phyloP scores from a whole-genome alignment of 768 basidiomycete genomes.

The Nevesoporus exiguus region DNA sequence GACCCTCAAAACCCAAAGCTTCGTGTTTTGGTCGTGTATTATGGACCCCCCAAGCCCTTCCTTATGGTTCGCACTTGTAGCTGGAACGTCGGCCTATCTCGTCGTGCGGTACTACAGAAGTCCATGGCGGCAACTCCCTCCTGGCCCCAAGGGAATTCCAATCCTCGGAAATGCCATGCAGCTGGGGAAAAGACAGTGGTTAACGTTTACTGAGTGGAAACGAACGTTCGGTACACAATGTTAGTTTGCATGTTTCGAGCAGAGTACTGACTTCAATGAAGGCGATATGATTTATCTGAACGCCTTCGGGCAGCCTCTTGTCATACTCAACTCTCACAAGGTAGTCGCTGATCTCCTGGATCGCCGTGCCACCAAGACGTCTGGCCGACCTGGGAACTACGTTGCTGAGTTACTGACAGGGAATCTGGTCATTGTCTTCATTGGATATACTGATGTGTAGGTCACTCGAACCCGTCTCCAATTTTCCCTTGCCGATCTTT shows the following conservation, averaged over 20 bases:
- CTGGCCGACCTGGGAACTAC: background rate
- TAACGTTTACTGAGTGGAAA: constrained; percentile 1
- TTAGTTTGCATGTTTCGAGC: background rate
- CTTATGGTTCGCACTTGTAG: background rate
- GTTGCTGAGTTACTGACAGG: background rate
- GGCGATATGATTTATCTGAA: background rate
- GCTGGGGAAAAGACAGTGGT: background rate
- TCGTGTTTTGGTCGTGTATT: background rate
- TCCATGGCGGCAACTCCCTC: background rate
- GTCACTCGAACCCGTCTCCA: background rate
- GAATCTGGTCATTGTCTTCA: background rate
- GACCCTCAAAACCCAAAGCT: too few relatives aligned
- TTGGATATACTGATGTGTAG: background rate
- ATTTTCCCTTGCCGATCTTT: background rate
- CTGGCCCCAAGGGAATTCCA: background rate
- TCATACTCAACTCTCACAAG: background rate
- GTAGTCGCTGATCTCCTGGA: background rate
- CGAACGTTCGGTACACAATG: background rate
- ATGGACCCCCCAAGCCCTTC: background rate
- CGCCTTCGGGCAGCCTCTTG: background rate
- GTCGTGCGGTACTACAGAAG: background rate
- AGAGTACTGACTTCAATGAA: background rate
- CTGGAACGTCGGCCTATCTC: background rate
- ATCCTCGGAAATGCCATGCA: background rate
- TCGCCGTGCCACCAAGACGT: background rate